Evolutionary conservation across 352 stramenopile species (phyloP).

Genomic region (Pythium brassicae): DNA sequence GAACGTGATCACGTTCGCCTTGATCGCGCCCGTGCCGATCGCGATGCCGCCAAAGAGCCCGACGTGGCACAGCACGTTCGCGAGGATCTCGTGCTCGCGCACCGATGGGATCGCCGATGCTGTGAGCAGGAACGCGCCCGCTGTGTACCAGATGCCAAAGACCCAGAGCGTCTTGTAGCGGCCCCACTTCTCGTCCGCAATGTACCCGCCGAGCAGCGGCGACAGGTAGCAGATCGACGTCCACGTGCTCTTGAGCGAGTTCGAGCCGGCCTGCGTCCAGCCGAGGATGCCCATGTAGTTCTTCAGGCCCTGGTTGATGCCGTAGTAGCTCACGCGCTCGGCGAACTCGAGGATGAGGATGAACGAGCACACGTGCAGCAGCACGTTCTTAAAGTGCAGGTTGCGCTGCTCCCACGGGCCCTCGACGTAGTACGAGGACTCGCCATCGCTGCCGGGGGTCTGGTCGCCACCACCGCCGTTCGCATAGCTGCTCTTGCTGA

Average conservation of each 20-base stretch:
- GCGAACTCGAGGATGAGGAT: slow-evolving; percentile 86
- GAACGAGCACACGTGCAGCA: slow-evolving; percentile 83
- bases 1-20: slow-evolving; percentile 85
- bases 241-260: slow-evolving; percentile 87
- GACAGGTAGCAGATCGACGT: slow-evolving; percentile 86
- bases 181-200: slow-evolving; percentile 84
- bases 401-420: slow-evolving; percentile 77
- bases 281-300: slow-evolving; percentile 80
- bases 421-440: slow-evolving; percentile 70
- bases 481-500: slow-evolving; percentile 15
- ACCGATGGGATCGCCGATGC: slow-evolving; percentile 60
- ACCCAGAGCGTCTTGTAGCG: slow-evolving; percentile 80
- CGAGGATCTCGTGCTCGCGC: slow-evolving; percentile 37
- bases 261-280: slow-evolving; percentile 77
- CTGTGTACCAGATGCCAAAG: slow-evolving; percentile 78
- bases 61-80: slow-evolving; percentile 68
- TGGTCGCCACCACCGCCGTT: slow-evolving; percentile 30
- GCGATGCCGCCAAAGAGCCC: slow-evolving; percentile 74
- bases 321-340: slow-evolving; percentile 83
- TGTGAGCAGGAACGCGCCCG: slow-evolving; percentile 63
- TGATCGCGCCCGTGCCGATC: slow-evolving; percentile 80
- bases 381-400: slow-evolving; percentile 73
- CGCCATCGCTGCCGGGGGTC: slow-evolving; percentile 29
- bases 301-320: slow-evolving; percentile 85
- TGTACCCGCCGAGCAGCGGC: slow-evolving; percentile 75